Evolutionary conservation across 768 basidiomycete species (phyloP).

Genomic region (Paxillus rubicundulus): DNA sequence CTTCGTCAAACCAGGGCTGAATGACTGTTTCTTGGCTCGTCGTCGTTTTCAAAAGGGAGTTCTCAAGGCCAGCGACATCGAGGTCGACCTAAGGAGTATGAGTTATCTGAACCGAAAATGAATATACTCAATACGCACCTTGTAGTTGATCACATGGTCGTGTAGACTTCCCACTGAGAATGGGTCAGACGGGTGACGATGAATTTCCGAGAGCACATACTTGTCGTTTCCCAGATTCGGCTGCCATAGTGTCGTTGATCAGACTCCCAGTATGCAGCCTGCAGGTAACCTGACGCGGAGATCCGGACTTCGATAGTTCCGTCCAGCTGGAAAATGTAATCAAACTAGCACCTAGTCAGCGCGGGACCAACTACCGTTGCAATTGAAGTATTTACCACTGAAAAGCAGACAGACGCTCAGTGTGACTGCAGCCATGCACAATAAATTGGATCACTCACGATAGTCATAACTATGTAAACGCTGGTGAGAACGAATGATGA

Average conservation of each 20-base stretch:
- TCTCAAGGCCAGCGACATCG: slow-evolving; percentile 57
- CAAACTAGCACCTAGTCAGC: slow-evolving; percentile 41
- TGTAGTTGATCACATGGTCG: slow-evolving; percentile 67
- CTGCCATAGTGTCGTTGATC: slow-evolving; percentile 51
- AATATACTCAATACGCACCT: slow-evolving; percentile 28
- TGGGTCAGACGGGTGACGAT: not conserved
- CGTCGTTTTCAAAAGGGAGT: slow-evolving; percentile 52
- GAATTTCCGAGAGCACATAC: slow-evolving; percentile 31
- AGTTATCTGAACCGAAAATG: not conserved
- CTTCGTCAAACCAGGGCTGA: slow-evolving; percentile 56
- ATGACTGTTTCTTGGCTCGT: slow-evolving; percentile 48
- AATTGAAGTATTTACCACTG: slow-evolving; percentile 30
- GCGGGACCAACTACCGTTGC: not conserved
- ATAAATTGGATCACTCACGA: slow-evolving; percentile 33
- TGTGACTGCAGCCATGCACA: not conserved
- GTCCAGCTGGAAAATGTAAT: slow-evolving; percentile 64
- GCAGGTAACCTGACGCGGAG: slow-evolving; percentile 68
- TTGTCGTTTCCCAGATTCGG: slow-evolving; percentile 53
- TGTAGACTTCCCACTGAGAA: slow-evolving; percentile 59
- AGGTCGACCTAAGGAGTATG: slow-evolving; percentile 50
- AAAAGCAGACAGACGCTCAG: not conserved
- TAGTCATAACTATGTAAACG: slow-evolving; percentile 51
- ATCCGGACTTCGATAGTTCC: slow-evolving; percentile 67
- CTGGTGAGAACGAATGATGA: not conserved
- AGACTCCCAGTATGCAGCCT: slow-evolving; percentile 58